Evolutionary conservation across 2,329 filamentous ascomycete genomes (phyloP), one percentile per base, ranked within the genome.

Genomic region (Talaromyces albobiverticillius): DNA sequence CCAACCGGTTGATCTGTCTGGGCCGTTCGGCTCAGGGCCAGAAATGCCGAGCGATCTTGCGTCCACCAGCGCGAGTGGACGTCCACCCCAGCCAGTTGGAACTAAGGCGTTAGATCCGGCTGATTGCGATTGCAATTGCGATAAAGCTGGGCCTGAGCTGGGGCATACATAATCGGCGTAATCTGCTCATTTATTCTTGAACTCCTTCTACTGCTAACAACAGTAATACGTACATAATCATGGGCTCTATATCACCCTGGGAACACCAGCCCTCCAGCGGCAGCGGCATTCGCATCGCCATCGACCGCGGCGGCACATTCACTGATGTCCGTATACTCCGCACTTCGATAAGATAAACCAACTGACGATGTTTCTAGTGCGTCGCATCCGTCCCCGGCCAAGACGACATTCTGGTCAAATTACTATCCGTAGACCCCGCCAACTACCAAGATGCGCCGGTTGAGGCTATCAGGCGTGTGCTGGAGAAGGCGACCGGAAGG

Each of bases 271-370:
- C n/a, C n/a, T n/a, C n/a, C n/a, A n/a, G n/a, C n/a, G n/a, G n/a
- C n/a, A n/a, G n/a, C n/a, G 43, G 43, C 20, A 46, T 46, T 46
- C 43, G 43, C 2, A 46, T 46, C n/a, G 26, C 43, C 4, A 48
- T 48, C 18, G 47, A 50, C 47, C 47, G 47, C 7, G 47, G 47
- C 14, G 47, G 47, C 16, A 50, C 47, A 18, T 50, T 50, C 20
- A 50, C 47, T 18, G 47, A 50, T 38, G 32, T 32, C 26, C 26
- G 43, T 46, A 13, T 29, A 26, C 26, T 6, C 14, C n/a, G 26
- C n/a, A 23, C 22, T 16, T 7, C n/a, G 7, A n/a, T 11, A 31
- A 11, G 8, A 6, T 11, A 34, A 18, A 46, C n/a, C 42, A 9
- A 7, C 42, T 38, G 7, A 38, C 34, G 18, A 38, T 20, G 16